Conservation (phyloP, 2,329 filamentous ascomycete species). For the Cadophora gregata region DNA sequence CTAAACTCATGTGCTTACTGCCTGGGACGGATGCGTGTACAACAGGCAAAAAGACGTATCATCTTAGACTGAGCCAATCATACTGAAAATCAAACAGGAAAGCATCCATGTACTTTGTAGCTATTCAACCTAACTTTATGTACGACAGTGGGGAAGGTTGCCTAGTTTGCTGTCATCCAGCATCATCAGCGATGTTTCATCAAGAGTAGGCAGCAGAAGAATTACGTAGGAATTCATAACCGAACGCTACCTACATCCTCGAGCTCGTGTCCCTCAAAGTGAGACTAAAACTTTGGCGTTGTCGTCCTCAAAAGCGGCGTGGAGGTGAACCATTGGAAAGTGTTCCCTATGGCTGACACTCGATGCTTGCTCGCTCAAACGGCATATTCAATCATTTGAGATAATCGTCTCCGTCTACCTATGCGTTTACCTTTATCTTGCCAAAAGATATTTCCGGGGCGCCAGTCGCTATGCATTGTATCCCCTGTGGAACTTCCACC, state of each 20-base stretch:
- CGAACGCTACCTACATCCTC: not conserved
- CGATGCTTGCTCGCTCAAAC: not conserved
- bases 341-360: not conserved
- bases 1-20: too few species aligned
- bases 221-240: not conserved
- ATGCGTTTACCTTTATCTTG: not conserved
- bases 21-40: too few species aligned
- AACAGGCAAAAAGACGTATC: too few species aligned
- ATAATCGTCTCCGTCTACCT: not conserved
- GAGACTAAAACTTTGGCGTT: too few species aligned
- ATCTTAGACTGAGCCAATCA: too few species aligned
- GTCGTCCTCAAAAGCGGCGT: not conserved
- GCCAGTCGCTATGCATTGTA: slow-evolving; percentile 26
- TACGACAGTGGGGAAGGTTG: not conserved
- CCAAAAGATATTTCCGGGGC: not conserved
- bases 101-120: too few species aligned
- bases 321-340: not conserved
- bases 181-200: not conserved
- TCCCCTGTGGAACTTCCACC: not conserved
- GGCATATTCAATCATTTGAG: not conserved
- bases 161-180: not conserved
- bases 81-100: not conserved
- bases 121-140: not conserved
- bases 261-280: too few species aligned
- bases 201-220: not conserved